A percentile compares a stretch with the other conserved stretches of the same genome.
These are phyloP conservation scores for Neurospora pannonica DNA, from an alignment of 495 filamentous ascomycete species.

Conservation along the genomic window DNA sequence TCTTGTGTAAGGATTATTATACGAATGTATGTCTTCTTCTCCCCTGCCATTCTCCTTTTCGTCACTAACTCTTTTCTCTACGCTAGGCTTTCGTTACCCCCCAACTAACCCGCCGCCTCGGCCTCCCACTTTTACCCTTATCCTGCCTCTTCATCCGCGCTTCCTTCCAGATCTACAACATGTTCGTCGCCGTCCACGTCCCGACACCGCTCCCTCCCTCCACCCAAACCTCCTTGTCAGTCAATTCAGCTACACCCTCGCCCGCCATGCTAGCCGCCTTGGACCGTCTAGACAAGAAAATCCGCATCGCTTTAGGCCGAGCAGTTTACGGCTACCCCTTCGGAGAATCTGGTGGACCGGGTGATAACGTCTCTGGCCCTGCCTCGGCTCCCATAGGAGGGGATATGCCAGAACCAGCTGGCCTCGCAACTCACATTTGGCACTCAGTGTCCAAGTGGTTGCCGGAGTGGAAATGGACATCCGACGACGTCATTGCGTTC, in stretches of 20 bases:
- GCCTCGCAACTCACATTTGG: slow-evolving; percentile 17
- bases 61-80: no score
- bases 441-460: slow-evolving; percentile 20
- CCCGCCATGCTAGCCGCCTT: slow-evolving; percentile 63
- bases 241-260: slow-evolving; percentile 43
- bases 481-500: slow-evolving; percentile 60
- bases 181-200: slow-evolving; percentile 84
- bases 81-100: slow-evolving; percentile 85
- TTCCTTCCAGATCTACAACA: slow-evolving; percentile 92
- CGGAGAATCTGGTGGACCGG: slow-evolving; percentile 3
- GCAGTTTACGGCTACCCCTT: slow-evolving; percentile 49
- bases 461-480: slow-evolving; percentile 20
- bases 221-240: slow-evolving; percentile 51
- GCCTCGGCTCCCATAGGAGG: neutral
- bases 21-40: no score
- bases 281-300: slow-evolving; percentile 63
- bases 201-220: slow-evolving; percentile 65
- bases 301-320: slow-evolving; percentile 60
- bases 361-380: slow-evolving; percentile 1
- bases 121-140: slow-evolving; percentile 84
- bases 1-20: slow-evolving; percentile 95
- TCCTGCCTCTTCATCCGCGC: slow-evolving; percentile 93
- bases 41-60: no score
- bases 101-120: slow-evolving; percentile 75
- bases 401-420: neutral